phyloP scores from a whole-genome alignment of 805 yeast species.

The Alloascoidea africana region DNA sequence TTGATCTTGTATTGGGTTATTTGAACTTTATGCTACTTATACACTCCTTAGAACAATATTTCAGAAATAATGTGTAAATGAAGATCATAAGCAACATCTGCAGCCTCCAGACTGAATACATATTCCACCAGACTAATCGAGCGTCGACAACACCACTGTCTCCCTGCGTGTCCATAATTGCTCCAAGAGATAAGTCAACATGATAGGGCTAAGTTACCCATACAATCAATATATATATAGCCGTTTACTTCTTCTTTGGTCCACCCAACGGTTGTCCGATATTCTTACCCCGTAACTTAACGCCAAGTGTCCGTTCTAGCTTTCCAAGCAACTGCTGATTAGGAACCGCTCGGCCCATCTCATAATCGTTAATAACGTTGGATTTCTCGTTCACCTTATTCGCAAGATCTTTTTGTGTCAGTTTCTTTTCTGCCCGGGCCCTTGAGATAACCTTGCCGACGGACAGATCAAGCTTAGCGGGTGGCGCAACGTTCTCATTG shows the following conservation, averaged over 20 bases:
- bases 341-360: constrained; percentile 92
- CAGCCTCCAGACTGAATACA: no score
- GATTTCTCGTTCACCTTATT: constrained; percentile 94
- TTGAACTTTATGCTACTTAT: no score
- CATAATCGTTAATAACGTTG: constrained; percentile 87
- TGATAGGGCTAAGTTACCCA: no score
- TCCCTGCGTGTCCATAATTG: no score
- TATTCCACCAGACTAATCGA: no score
- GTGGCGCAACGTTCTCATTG: constrained; percentile 86
- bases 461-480: constrained; percentile 66
- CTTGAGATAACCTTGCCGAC: constrained; percentile 82
- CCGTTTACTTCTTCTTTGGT: constrained; percentile 24
- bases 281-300: constrained; percentile 90
- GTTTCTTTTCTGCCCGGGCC: constrained; percentile 75
- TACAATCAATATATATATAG: no score
- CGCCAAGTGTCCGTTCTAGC: constrained; percentile 86
- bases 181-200: no score
- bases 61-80: no score
- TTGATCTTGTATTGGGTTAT: no score
- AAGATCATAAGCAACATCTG: no score
- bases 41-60: no score
- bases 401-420: constrained; percentile 94
- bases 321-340: constrained; percentile 90
- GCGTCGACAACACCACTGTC: no score
- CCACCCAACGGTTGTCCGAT: constrained; percentile 73